Base-by-base conservation (phyloP, 352 stramenopile species). In the Phytophthora fragariaefolia region DNA sequence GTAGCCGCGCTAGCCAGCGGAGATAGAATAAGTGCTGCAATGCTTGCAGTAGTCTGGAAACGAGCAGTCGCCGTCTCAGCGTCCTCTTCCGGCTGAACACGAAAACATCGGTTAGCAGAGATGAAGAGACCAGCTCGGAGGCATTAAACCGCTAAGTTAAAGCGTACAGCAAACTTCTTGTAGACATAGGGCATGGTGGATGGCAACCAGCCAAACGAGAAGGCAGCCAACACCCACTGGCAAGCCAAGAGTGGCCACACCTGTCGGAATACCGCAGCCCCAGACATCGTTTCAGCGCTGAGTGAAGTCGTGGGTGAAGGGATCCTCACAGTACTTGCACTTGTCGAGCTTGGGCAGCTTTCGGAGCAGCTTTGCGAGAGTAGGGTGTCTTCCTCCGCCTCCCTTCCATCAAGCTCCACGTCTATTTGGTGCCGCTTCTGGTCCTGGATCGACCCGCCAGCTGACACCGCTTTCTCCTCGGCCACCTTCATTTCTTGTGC, bases 151-250 rank as follows among this genome's bases (percentile, higher is more conserved):
- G 13, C 30, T 18, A 24, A 56, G 13, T 32, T 26, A 53, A 18
- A n/a, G 60, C 76, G 38, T 68, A 92, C 83, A 63, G 80, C 71
- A 46, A 85, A 92, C 34, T 89, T 89, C 51, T 79, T 83, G 73
- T 89, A 90, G 22, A 90, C 78, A 52, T 85, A 92, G 1, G 83
- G 77, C 82, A 91, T 87, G n/a, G 87, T 71, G 8, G 82, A 91
- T 7, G 83, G 82, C 10, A 92, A 63, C 34, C 86, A 77, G 12
- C 82, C 83, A 55, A 89, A 92, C 6, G 76, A 84, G 50, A 92
- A 86, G 2, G 80, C 80, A 0, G 82, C 80, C 26, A 92, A 63
- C 1, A 85, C 20, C 22, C 80, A 77, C 36, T 91, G 82, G 38
- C 82, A 92, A 2, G 67, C 49, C 7, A 92, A 53, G 20, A 76